Percentiles rank a stretch among this genome's conserved stretches.
Conservation (phyloP, 2,329 filamentous ascomycete species). For the Orbilia blumenaviensis region DNA sequence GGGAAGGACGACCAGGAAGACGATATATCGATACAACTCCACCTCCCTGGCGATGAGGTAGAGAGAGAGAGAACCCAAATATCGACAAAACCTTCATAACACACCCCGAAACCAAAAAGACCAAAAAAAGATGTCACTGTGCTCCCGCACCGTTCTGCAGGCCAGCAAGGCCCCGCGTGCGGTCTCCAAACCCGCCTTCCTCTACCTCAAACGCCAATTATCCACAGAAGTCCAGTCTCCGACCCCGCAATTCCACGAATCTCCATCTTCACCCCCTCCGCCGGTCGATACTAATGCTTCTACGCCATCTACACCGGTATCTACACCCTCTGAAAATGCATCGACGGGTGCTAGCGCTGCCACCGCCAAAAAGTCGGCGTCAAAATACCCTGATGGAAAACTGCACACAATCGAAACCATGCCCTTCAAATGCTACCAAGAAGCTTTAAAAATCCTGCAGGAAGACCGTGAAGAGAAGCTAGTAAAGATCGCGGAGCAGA, state of each 20-base stretch:
- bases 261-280: conserved; percentile 35
- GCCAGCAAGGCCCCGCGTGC: conserved; percentile 9
- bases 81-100: background rate
- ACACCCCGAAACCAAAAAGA: too few species aligned
- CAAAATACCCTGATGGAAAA: conserved; percentile 21
- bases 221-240: conserved; percentile 45
- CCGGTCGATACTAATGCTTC: conserved; percentile 2
- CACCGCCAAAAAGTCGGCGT: conserved; percentile 6
- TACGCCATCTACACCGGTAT: background rate
- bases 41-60: conserved; percentile 1
- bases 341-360: conserved; percentile 60
- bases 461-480: conserved; percentile 85
- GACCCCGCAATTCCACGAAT: conserved; percentile 25
- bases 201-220: conserved; percentile 39
- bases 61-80: background rate
- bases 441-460: conserved; percentile 83
- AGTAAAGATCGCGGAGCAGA: conserved; percentile 73
- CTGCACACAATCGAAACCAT: conserved; percentile 74
- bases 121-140: conserved; percentile 32
- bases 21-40: background rate
- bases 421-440: conserved; percentile 97
- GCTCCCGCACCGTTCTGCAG: conserved; percentile 36
- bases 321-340: too few species aligned
- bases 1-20: background rate
- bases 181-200: conserved; percentile 42